phyloP scores from a whole-genome alignment of 176 grass and related monocot species.

The Dactylis glomerata region DNA sequence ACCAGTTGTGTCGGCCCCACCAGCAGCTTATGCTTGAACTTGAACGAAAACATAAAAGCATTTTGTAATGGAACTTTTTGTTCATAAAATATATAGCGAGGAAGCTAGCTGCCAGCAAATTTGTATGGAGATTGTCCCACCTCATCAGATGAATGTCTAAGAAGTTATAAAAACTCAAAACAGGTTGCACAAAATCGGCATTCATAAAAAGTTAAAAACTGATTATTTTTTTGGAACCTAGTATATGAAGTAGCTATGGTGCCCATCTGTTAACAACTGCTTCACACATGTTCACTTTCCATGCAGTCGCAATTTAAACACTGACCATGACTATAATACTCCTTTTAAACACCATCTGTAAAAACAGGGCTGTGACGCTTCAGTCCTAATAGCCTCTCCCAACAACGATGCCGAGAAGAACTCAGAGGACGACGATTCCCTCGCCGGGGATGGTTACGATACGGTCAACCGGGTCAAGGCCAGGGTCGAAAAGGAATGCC shows the following conservation, averaged over 20 bases:
- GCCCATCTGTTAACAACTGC: background rate
- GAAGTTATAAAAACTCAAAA: background rate
- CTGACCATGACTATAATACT: background rate
- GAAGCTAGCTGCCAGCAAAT: background rate
- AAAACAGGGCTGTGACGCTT: constrained; percentile 66
- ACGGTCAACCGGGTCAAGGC: constrained; percentile 54
- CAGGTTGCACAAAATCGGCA: background rate
- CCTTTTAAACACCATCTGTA: background rate
- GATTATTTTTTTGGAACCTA: background rate
- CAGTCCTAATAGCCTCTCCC: constrained; percentile 47
- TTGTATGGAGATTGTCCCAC: background rate
- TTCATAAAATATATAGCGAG: background rate
- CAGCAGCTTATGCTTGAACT: background rate
- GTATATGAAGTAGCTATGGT: too few species aligned
- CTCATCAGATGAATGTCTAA: background rate
- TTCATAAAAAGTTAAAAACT: too few species aligned
- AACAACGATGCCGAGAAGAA: constrained; percentile 74
- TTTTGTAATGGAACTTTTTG: background rate
- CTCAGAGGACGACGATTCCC: constrained; percentile 63
- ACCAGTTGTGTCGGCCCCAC: background rate
- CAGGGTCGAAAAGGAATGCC: constrained; percentile 62
- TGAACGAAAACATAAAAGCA: background rate
- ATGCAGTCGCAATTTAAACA: background rate
- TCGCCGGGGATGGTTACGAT: constrained; percentile 93
- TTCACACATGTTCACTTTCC: background rate